These are phyloP conservation scores for Hydrangea macrophylla DNA, from an alignment of 148 eudicot genomes.

Conservation along the genomic window DNA sequence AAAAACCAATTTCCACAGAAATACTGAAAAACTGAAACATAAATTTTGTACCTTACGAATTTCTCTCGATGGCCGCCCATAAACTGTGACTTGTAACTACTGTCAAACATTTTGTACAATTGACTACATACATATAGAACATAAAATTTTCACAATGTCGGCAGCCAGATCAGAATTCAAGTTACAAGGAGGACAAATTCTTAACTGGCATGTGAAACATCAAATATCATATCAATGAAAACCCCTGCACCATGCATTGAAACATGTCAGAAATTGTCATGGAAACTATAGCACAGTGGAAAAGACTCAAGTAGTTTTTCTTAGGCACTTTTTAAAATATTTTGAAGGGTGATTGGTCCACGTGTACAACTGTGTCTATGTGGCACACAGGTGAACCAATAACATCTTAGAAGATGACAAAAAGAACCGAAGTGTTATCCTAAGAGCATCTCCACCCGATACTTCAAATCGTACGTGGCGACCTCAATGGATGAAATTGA, in stretches of 20 bases:
- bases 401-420: no score
- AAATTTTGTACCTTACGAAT: constrained; percentile 32
- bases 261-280: constrained; percentile 2
- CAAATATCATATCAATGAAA: not conserved
- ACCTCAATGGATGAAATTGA: no score
- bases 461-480: no score
- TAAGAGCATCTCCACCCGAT: no score
- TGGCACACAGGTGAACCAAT: no score
- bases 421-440: no score
- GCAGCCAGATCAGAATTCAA: not conserved
- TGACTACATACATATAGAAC: not conserved
- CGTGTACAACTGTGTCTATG: no score
- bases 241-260: not conserved
- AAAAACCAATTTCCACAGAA: not conserved
- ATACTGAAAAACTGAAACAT: not conserved
- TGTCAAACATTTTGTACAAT: constrained; percentile 24
- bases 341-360: no score
- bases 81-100: constrained; percentile 27
- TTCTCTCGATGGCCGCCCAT: constrained; percentile 39
- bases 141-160: constrained; percentile 3
- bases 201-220: not conserved
- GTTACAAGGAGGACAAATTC: not conserved
- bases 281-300: not conserved
- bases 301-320: not conserved
- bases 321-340: not conserved